Percentiles rank a stretch among this genome's conserved stretches.
Evolutionary conservation across 2,329 filamentous ascomycete species (phyloP).

Genomic region (Fusarium sp.): DNA sequence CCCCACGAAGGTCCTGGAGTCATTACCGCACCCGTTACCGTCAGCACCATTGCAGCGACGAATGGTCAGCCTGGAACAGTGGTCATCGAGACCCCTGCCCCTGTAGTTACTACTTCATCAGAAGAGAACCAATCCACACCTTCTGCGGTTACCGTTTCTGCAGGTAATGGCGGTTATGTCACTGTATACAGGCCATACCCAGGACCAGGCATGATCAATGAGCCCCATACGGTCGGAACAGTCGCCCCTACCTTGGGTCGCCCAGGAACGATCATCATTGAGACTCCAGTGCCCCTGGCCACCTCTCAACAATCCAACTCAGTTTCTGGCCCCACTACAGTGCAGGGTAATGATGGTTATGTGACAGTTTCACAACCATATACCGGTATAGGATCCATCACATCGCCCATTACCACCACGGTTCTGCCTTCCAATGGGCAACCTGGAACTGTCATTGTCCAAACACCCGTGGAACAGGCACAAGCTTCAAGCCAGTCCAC

Average conservation of each 20-base stretch:
- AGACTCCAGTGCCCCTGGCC: conserved; percentile 17
- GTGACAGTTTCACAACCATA: conserved; percentile 20
- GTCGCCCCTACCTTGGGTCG: conserved; percentile 14
- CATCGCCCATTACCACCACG: conserved; percentile 18
- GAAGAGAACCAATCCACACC: background rate
- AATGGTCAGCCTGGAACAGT: conserved; percentile 32
- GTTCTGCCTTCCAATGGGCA: conserved; percentile 6
- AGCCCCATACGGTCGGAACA: conserved; percentile 21
- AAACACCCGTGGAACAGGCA: conserved; percentile 4
- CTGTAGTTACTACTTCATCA: background rate
- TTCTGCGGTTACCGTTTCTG: conserved; percentile 18
- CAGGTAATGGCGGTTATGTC: conserved; percentile 10
- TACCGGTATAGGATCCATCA: conserved; percentile 15
- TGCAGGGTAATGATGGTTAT: conserved; percentile 21
- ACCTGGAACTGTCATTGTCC: conserved; percentile 20
- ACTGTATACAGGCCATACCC: conserved; percentile 30
- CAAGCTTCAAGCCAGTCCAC: too few species aligned
- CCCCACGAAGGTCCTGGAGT: conserved; percentile 20
- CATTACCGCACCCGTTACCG: conserved; percentile 26
- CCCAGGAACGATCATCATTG: conserved; percentile 31
- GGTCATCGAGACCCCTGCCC: conserved; percentile 26
- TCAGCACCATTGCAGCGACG: conserved; percentile 17
- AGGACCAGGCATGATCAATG: conserved; percentile 24
- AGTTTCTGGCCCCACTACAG: background rate
- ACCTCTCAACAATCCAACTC: background rate